These are phyloP conservation scores for Sarocladiaceae sp. DNA, from an alignment of 2,329 filamentous ascomycete genomes.

Conservation along the genomic window DNA sequence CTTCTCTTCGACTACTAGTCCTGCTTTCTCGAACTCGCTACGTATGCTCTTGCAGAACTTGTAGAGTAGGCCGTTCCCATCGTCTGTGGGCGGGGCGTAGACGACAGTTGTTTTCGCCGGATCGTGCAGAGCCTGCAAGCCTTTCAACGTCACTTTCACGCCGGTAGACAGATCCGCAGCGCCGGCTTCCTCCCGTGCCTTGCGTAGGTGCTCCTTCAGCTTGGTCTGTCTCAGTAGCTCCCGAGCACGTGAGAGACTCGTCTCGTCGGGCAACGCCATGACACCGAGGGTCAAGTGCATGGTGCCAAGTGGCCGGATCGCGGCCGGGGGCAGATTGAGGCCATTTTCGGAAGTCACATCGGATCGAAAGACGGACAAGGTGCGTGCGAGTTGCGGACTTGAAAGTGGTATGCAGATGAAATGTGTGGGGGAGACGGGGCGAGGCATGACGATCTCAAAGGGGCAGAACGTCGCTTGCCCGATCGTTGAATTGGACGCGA, in stretches of 20 bases:
- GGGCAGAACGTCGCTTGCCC: not conserved
- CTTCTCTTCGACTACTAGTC: slow-evolving; percentile 52
- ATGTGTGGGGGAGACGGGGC: slow-evolving; percentile 55
- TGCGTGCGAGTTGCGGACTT: slow-evolving; percentile 59
- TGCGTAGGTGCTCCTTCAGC: slow-evolving; percentile 35
- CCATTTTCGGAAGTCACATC: slow-evolving; percentile 45
- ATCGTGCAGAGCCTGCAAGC: slow-evolving; percentile 59
- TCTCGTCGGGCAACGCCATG: slow-evolving; percentile 62
- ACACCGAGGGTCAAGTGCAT: slow-evolving; percentile 85
- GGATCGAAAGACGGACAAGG: slow-evolving; percentile 56
- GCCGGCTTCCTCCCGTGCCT: slow-evolving; percentile 15
- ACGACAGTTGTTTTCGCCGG: slow-evolving; percentile 56
- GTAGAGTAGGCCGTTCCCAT: slow-evolving; percentile 40
- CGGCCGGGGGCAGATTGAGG: slow-evolving; percentile 55
- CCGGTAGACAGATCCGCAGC: no score
- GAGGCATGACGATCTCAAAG: slow-evolving; percentile 27
- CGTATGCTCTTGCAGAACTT: slow-evolving; percentile 55
- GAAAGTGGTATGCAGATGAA: slow-evolving; percentile 74
- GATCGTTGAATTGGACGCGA: no score
- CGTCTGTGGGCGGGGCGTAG: slow-evolving; percentile 59
- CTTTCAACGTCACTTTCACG: slow-evolving; percentile 46
- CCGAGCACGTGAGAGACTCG: slow-evolving; percentile 37
- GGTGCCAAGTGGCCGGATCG: slow-evolving; percentile 72
- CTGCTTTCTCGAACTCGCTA: slow-evolving; percentile 48
- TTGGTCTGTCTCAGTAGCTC: slow-evolving; percentile 33